A percentile compares a stretch with the other conserved stretches of the same genome.
phyloP scores from a whole-genome alignment of 768 basidiomycete genomes.

The Hypsizygus marmoreus region DNA sequence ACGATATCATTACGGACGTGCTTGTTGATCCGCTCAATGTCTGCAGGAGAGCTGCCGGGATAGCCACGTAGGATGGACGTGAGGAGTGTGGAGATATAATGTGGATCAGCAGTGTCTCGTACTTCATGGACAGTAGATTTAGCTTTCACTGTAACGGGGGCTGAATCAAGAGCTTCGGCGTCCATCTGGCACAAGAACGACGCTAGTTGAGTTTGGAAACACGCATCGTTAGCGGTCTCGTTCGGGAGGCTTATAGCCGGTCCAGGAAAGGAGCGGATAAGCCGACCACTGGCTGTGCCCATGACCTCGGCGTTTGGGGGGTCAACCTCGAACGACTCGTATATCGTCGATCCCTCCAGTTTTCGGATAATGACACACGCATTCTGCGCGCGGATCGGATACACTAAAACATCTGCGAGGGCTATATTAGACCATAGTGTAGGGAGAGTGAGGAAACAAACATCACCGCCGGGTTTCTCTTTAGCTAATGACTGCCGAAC shows the following conservation, averaged over 20 bases:
- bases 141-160: slow-evolving; percentile 39
- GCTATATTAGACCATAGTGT: too few relatives aligned
- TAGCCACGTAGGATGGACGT: slow-evolving; percentile 44
- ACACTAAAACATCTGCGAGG: slow-evolving; percentile 41
- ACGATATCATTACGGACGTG: slow-evolving; percentile 49
- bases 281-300: slow-evolving; percentile 39
- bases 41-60: slow-evolving; percentile 27
- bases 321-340: slow-evolving; percentile 51
- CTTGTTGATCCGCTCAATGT: slow-evolving; percentile 36
- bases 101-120: slow-evolving; percentile 43
- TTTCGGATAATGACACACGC: slow-evolving; percentile 45
- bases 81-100: slow-evolving; percentile 51
- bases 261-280: slow-evolving; percentile 49
- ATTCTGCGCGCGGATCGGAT: slow-evolving; percentile 48
- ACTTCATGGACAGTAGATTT: slow-evolving; percentile 33
- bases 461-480: too few relatives aligned
- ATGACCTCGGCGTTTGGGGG: slow-evolving; percentile 37
- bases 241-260: slow-evolving; percentile 41
- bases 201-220: slow-evolving; percentile 36
- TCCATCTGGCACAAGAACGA: slow-evolving; percentile 42
- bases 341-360: slow-evolving; percentile 24
- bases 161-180: slow-evolving; percentile 31
- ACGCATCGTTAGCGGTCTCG: slow-evolving; percentile 23
- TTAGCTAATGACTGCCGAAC: too few relatives aligned
- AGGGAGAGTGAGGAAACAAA: too few relatives aligned